Evolutionary conservation across 345 rosid species (phyloP), one percentile per base, ranked within the genome.

Genomic region (Ceriops zippeliana): DNA sequence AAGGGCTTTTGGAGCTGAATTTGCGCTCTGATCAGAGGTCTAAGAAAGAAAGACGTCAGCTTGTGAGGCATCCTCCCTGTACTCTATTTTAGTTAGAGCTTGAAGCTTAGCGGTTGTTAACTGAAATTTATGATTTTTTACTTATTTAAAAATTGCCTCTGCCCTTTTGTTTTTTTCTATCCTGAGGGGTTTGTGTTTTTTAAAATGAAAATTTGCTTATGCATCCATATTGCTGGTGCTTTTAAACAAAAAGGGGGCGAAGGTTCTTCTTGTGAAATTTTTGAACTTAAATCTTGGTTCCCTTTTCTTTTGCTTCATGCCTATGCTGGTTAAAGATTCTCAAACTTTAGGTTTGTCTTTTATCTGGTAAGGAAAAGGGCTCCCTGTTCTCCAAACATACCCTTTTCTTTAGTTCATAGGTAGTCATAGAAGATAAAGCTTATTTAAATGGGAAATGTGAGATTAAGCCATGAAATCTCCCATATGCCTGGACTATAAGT

Each of bases 1-100:
- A 85, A 73, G 98, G 98, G 67, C 96, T 93, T 28, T 92, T 93
- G 1, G 87, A 85, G 86, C 81, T 90, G 63, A 93, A 93, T 63
- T 53, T 87, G 20, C 93, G 87, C 49, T 46, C 84, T 35, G 90
- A 86, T 70, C 82, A 81, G 47, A 85, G 76, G 73, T 89, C 98
- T 75, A 90, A 93, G 88, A 93, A 90, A 83, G 98, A 93, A 77
- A 84, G 96, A 75, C 90, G 93, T 32, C 96, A 93, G 73, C 89
- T 89, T 83, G 98, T 93, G 85, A 87, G 98, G 77, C 89, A 81
- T 78, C 83, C 82, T 82, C 76, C 82, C 74, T 80, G 38, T 64
- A 58, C 75, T 80, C 73, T 69, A 68, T 75, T 77, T 70, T 61
- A 51, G 24, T 65, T 74, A 49, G 17, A 65, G 66, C 19, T 58